These are phyloP conservation scores for Centaurea solstitialis DNA, from an alignment of 129 eudicot species.

Conservation along the genomic window DNA sequence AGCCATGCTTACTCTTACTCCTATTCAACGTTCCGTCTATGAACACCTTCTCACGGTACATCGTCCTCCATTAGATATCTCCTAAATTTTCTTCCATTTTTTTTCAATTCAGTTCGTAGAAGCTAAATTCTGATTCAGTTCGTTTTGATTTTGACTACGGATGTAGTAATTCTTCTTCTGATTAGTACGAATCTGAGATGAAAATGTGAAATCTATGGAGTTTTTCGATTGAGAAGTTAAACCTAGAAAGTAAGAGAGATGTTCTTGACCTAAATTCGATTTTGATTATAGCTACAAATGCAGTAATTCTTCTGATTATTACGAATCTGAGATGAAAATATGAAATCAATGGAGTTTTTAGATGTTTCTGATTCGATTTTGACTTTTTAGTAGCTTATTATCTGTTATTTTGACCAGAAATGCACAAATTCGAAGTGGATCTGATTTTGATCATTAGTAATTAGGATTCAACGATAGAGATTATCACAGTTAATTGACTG, in stretches of 20 bases:
- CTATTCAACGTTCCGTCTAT: neutral
- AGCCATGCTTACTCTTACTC: neutral
- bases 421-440: neutral
- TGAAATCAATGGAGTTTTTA: neutral
- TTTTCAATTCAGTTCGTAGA: neutral
- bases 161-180: neutral
- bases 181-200: neutral
- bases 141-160: neutral
- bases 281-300: neutral
- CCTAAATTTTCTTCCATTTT: neutral
- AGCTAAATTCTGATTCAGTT: neutral
- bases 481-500: neutral
- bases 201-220: neutral
- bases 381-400: neutral
- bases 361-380: neutral
- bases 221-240: neutral
- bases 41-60: neutral
- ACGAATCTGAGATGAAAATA: neutral
- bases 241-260: neutral
- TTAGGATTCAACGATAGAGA: neutral
- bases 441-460: neutral
- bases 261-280: neutral
- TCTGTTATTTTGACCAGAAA: neutral
- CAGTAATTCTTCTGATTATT: neutral
- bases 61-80: neutral